phyloP scores from a whole-genome alignment of 2,329 filamentous ascomycete genomes.

The Fusarium odoratissimum region DNA sequence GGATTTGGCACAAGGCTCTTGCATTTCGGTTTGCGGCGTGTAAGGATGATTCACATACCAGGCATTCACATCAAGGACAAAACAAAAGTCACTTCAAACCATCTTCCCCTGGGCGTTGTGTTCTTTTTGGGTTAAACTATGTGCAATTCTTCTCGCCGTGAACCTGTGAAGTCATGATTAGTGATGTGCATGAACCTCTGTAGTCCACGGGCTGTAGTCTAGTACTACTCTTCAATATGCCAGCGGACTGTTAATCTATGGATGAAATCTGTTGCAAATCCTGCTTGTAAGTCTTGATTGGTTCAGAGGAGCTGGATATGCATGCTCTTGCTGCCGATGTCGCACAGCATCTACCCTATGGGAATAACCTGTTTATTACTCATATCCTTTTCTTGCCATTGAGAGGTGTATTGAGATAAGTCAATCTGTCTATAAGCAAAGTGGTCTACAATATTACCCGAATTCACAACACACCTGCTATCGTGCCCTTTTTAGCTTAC shows the following conservation, averaged over 20 bases:
- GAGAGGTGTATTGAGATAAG: too few species aligned
- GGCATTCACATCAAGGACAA: slow-evolving; percentile 63
- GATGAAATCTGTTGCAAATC: neutral
- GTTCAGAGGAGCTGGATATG: neutral
- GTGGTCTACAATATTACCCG: too few species aligned
- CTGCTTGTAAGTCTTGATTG: neutral
- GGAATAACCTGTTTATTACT: neutral
- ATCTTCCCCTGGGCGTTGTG: slow-evolving; percentile 26
- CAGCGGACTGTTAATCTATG: too few species aligned
- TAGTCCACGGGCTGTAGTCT: neutral
- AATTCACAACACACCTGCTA: too few species aligned
- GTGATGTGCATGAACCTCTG: neutral
- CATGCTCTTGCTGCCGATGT: neutral
- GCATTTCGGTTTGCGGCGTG: slow-evolving; percentile 65
- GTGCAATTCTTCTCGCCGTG: slow-evolving; percentile 23
- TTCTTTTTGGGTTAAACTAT: slow-evolving; percentile 13
- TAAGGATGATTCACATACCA: slow-evolving; percentile 62
- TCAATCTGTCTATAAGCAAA: neutral
- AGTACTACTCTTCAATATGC: neutral
- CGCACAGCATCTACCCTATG: neutral
- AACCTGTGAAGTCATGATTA: neutral
- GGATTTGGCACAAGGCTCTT: slow-evolving; percentile 58
- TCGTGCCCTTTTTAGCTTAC: fast-evolving
- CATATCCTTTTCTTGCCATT: fast-evolving
- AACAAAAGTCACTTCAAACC: slow-evolving; percentile 49